These are phyloP conservation scores for Podaxis rugospora DNA, from an alignment of 768 basidiomycete species.

Conservation along the genomic window DNA sequence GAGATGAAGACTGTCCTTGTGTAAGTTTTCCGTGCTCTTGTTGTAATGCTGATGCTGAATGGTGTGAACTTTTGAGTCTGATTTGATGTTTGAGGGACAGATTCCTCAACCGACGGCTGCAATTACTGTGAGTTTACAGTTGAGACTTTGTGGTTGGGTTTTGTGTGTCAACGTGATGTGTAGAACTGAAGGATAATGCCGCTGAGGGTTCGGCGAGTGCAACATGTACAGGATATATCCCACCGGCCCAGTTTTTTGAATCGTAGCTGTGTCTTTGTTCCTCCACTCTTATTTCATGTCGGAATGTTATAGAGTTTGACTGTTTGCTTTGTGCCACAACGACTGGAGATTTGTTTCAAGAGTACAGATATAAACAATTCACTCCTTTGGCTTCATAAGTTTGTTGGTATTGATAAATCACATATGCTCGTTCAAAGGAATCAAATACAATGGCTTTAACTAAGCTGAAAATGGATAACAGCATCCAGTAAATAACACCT, in stretches of 20 bases:
- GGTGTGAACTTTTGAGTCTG: slow-evolving; percentile 34
- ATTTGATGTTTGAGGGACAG: slow-evolving; percentile 35
- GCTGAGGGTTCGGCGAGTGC: no score
- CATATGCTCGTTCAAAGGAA: no score
- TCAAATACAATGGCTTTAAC: no score
- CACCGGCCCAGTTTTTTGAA: background rate
- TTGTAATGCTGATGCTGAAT: background rate
- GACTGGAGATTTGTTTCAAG: no score
- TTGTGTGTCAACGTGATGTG: background rate
- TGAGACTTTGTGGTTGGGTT: background rate
- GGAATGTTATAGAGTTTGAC: no score
- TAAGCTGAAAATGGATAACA: no score
- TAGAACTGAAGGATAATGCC: no score
- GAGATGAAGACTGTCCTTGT: slow-evolving; percentile 45
- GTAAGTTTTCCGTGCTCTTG: slow-evolving; percentile 16
- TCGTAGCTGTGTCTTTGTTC: background rate
- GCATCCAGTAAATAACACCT: no score
- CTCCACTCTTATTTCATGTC: background rate
- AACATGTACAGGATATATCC: background rate
- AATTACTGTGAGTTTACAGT: slow-evolving; percentile 29
- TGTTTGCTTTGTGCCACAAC: no score
- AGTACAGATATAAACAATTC: no score
- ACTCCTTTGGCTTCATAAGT: no score
- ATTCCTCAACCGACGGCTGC: slow-evolving; percentile 21
- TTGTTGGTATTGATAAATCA: no score